Base-by-base conservation (phyloP, 768 basidiomycete genomes). In the Gloeostereum incarnatum region DNA sequence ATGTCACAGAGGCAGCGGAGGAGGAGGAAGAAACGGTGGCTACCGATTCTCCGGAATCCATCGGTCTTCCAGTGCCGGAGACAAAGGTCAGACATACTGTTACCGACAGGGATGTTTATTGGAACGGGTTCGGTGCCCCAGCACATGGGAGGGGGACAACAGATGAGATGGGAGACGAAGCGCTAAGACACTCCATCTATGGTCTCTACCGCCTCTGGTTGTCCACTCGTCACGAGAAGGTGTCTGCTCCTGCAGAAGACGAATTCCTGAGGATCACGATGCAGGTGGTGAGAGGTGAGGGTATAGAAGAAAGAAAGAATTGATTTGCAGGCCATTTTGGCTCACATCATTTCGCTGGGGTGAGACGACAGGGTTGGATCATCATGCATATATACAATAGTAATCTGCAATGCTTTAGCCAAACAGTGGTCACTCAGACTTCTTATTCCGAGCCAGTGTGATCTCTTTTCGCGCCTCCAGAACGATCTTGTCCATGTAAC, bases 191-290 rank as follows among this genome's bases (percentile, higher is more conserved):
- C 25, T 65, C 69, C 22, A 67, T 81, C 35, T 65, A 61, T 42
- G 71, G 75, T 2, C 52, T 85, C 27, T 81, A 73, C 53, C 60
- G 53, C 20, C 63, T 83, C 16, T 83, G 82, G 81, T 71, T 59
- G 50, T 49, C 65, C 7, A 42, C 20, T 20, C 41, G 39, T n/a
- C n/a, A n/a, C n/a, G n/a, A n/a, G 30, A 9, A 18, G 26, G 31
- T 38, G 1, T 40, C 35, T 9, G 30, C 44, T 21, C 40, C 31
- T 5, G 50, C 46, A 3, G 41, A 49, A 3, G 60, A 64, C 36
- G 47, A 52, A 35, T 73, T 73, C 46, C 45, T 70, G 23, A 36
- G 23, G 11, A 37, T 26, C 13, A 22, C 17, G n/a, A 36, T 17
- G 36, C 14, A 19, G 7, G 16, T 24, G 23, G 35, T 16, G 16